Evolutionary conservation across 139 green algal species (phyloP).

Genomic region (Coccomyxa sp.): DNA sequence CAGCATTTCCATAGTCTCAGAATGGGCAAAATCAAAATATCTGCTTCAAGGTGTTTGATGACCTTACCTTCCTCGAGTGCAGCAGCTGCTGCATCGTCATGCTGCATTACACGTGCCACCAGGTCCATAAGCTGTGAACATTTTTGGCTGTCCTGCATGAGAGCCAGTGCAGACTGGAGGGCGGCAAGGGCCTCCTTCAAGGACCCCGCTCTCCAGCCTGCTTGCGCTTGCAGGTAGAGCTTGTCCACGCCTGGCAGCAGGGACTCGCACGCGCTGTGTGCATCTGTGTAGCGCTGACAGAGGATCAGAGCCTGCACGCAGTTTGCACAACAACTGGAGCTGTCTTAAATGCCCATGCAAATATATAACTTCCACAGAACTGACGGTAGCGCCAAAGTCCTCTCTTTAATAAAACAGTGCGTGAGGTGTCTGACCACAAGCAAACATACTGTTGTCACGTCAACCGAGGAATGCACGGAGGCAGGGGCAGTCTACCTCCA

Average conservation of each 20-base stretch:
- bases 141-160: slow-evolving; percentile 15
- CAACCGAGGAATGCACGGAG: too few relatives aligned
- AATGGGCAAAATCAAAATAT: too few relatives aligned
- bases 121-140: slow-evolving; percentile 10
- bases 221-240: slow-evolving; percentile 33
- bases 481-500: slow-evolving; percentile 14
- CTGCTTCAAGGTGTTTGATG: too few relatives aligned
- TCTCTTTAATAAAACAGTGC: too few relatives aligned
- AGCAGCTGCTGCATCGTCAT: not conserved
- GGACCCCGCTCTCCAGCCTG: slow-evolving; percentile 24
- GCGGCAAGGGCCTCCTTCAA: not conserved
- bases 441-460: too few relatives aligned
- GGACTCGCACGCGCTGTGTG: not conserved
- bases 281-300: slow-evolving; percentile 33
- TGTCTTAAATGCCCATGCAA: too few relatives aligned
- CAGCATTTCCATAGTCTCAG: too few relatives aligned
- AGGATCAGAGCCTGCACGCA: slow-evolving; percentile 27
- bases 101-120: slow-evolving; percentile 14
- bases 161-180: slow-evolving; percentile 9
- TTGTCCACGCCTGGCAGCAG: slow-evolving; percentile 23
- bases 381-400: too few relatives aligned
- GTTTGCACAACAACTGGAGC: not conserved
- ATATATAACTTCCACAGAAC: too few relatives aligned
- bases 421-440: too few relatives aligned
- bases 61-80: slow-evolving; percentile 25